These are phyloP conservation scores for Aspergillus avenaceus DNA, from an alignment of 495 filamentous ascomycete genomes.

Conservation along the genomic window DNA sequence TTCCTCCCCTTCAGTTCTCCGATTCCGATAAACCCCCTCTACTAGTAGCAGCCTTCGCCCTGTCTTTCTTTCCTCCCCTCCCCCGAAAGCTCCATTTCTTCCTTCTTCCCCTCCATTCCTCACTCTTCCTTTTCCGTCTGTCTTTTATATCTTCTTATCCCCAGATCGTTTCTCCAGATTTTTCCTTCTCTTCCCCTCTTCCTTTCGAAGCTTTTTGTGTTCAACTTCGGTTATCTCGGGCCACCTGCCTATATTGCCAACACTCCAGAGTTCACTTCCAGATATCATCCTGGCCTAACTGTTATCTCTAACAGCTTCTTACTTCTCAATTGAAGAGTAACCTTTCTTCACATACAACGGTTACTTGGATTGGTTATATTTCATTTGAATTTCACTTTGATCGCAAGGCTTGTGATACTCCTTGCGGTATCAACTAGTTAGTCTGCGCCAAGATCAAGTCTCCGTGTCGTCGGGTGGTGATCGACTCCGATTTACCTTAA, in stretches of 20 bases:
- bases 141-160: conserved; percentile 25
- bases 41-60: conserved; percentile 25
- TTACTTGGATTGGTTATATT: background rate
- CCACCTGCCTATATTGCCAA: conserved; percentile 3
- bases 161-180: conserved; percentile 29
- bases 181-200: conserved; percentile 9
- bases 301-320: background rate
- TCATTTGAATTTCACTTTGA: background rate
- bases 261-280: conserved; percentile 11
- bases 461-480: conserved; percentile 25
- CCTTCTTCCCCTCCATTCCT: conserved; percentile 43
- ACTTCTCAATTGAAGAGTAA: no score
- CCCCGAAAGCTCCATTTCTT: conserved; percentile 22
- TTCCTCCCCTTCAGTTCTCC: conserved; percentile 17
- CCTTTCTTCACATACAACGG: background rate
- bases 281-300: conserved; percentile 6
- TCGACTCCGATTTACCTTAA: conserved; percentile 28
- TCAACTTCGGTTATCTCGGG: conserved; percentile 9
- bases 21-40: conserved; percentile 32
- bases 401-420: conserved; percentile 7
- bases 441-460: conserved; percentile 10
- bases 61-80: conserved; percentile 34
- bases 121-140: conserved; percentile 20
- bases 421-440: conserved; percentile 8
- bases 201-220: conserved; percentile 9